Percentiles rank a stretch among this genome's conserved stretches.
Evolutionary conservation across 2,329 filamentous ascomycete genomes (phyloP).

Genomic region (Hypoxylon sp.): DNA sequence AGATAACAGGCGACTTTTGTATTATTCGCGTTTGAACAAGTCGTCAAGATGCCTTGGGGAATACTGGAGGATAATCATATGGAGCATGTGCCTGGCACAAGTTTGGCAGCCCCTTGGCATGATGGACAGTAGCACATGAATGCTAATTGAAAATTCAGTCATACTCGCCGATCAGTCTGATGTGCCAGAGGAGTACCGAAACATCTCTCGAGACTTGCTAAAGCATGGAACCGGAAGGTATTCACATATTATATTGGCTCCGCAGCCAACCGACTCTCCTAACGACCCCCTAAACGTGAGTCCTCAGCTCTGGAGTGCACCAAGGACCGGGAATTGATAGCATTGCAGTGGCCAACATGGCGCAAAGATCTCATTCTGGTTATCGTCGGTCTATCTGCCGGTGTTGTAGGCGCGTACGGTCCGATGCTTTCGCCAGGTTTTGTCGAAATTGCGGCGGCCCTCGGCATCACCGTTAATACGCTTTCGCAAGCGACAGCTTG

Average conservation of each 20-base stretch:
- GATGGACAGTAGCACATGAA: not conserved
- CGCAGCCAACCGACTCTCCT: constrained; percentile 64
- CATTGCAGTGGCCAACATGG: constrained; percentile 59
- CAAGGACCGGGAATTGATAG: constrained; percentile 13
- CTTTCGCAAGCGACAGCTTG: constrained; percentile 64
- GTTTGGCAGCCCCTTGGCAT: constrained; percentile 49
- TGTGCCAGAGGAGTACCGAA: constrained; percentile 62
- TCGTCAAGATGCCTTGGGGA: constrained; percentile 62
- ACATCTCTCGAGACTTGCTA: constrained; percentile 60
- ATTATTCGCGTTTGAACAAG: constrained; percentile 13
- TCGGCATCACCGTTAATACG: constrained; percentile 61
- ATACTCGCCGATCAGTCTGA: constrained; percentile 63
- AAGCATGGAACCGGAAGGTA: constrained; percentile 57
- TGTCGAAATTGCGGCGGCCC: constrained; percentile 60
- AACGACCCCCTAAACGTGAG: constrained; percentile 65
- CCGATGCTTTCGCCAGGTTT: constrained; percentile 68
- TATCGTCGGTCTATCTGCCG: constrained; percentile 62
- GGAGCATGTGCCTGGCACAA: constrained; percentile 65
- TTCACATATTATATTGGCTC: constrained; percentile 57
- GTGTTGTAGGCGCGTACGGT: constrained; percentile 65
- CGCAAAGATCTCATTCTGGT: constrained; percentile 63
- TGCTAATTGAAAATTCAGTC: constrained; percentile 53
- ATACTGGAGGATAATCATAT: constrained; percentile 62
- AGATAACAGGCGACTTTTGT: not conserved
- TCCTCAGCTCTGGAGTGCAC: not conserved